Base-by-base conservation (phyloP, 2,329 filamentous ascomycete species). In the Penicillium palitans region DNA sequence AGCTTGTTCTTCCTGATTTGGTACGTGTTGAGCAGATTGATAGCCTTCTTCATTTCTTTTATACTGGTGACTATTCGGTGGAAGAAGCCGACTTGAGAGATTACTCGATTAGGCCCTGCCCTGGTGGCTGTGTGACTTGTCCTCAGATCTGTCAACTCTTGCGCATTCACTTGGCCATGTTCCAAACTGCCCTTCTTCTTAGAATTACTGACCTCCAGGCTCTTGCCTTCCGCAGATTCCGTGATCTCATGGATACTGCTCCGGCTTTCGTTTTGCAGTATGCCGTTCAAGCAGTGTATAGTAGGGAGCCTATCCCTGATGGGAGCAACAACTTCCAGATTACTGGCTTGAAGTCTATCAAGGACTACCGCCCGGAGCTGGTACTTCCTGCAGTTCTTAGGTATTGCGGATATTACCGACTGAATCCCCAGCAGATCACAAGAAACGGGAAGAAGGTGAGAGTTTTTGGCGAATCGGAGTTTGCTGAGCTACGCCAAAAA, bases 41-140 rank as follows among this genome's bases (percentile, higher is more conserved):
- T 2, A 64, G 55, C 8, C 50, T 61, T n/a, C 15, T 54, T 24
- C 37, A 42, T 25, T 65, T 56, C 46, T 44, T 65, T 8, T 65
- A 56, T 24, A 61, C 61, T 12, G 51, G 52, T 13, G 54, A 61
- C 45, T 65, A 65, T 33, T 54, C 62, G 1, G 35, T 65, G 6
- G 37, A 51, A 3, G 12, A 27, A 35, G 21, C 4, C 2, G 61
- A 63, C 19, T 27, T 62, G 35, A 4, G 13, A 6, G 1, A 9
- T 3, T 60, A 56, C 33, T 21, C 31, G 1, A 4, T 53, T 9
- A 8, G n/a, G 17, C 8, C n/a, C 6, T 24, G 19, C 21, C 53
- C 52, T 8, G 24, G 40, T 29, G 57, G 24, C 6, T 65, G 61
- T 15, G 7, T 25, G 7, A 54, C 37, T 12, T 61, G 61, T 31